phyloP scores from a whole-genome alignment of 345 rosid species.

The Aquilaria yunnanensis region DNA sequence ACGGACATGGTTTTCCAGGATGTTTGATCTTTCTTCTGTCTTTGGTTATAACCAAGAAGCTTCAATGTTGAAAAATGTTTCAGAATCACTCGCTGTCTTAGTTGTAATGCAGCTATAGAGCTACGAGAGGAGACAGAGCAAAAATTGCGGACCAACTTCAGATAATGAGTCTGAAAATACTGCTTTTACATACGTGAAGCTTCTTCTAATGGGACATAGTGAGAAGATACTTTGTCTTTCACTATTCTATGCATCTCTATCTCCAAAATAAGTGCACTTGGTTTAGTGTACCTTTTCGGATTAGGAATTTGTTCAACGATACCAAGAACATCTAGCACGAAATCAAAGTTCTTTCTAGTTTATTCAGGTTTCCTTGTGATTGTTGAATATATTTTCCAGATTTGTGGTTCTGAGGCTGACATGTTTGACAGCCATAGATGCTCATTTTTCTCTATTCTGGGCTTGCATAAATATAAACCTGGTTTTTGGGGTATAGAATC shows the following conservation, averaged over 20 bases:
- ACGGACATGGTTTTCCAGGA: conserved; percentile 64
- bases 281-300: conserved; percentile 74
- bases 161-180: background rate
- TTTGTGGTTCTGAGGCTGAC: conserved; percentile 86
- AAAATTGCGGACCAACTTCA: conserved; percentile 26
- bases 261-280: conserved; percentile 73
- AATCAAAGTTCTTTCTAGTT: conserved; percentile 64
- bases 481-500: conserved; percentile 91
- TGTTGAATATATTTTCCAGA: conserved; percentile 82
- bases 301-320: conserved; percentile 61
- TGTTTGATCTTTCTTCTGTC: conserved; percentile 61
- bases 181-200: conserved; percentile 52
- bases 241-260: conserved; percentile 74
- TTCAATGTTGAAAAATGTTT: conserved; percentile 72
- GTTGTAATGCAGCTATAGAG: conserved; percentile 95
- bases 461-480: conserved; percentile 56
- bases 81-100: conserved; percentile 93
- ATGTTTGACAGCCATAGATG: conserved; percentile 95
- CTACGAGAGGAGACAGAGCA: conserved; percentile 93
- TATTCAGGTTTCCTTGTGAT: conserved; percentile 69
- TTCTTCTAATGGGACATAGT: conserved; percentile 82
- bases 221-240: conserved; percentile 76
- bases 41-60: conserved; percentile 70
- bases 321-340: conserved; percentile 73
- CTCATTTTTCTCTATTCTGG: conserved; percentile 58